phyloP scores from a whole-genome alignment of 805 yeast genomes.

The Vanderwaltozyma verrucispora region DNA sequence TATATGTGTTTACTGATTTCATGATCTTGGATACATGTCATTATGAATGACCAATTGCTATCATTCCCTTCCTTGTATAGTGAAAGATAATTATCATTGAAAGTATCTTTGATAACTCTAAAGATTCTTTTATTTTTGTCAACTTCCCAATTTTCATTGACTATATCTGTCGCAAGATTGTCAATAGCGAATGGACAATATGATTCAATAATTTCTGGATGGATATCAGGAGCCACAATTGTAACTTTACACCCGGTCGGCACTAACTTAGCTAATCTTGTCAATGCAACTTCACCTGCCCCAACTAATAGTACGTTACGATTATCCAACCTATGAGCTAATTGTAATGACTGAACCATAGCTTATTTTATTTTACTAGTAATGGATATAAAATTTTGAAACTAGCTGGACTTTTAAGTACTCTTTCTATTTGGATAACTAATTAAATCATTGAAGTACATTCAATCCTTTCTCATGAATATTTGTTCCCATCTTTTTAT shows the following conservation, averaged over 20 bases:
- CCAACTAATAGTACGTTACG: constrained; percentile 25
- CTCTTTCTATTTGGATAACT: too few relatives aligned
- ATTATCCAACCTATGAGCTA: constrained; percentile 22
- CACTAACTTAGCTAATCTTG: constrained; percentile 23
- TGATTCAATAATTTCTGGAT: constrained; percentile 7
- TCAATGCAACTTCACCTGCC: constrained; percentile 27
- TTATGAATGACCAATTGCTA: constrained; percentile 19
- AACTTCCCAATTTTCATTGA: constrained; percentile 10
- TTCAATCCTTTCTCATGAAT: too few relatives aligned
- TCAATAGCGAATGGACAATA: constrained; percentile 4
- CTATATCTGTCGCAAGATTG: neutral
- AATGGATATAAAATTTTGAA: too few relatives aligned
- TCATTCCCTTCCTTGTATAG: constrained; percentile 10
- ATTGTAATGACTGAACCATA: constrained; percentile 17
- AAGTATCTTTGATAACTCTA: constrained; percentile 10
- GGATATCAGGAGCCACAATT: constrained; percentile 20
- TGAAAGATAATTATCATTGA: constrained; percentile 9
- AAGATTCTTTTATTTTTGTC: constrained; percentile 2
- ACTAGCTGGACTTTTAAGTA: too few relatives aligned
- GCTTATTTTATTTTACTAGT: too few relatives aligned
- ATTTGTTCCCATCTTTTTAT: too few relatives aligned
- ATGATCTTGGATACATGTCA: constrained; percentile 24
- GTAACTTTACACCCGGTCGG: constrained; percentile 27
- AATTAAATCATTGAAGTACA: too few relatives aligned
- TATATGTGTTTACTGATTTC: constrained; percentile 16